These are phyloP conservation scores for Phyllosticta paracitricarpa DNA, from an alignment of 2,329 filamentous ascomycete genomes.

Conservation along the genomic window DNA sequence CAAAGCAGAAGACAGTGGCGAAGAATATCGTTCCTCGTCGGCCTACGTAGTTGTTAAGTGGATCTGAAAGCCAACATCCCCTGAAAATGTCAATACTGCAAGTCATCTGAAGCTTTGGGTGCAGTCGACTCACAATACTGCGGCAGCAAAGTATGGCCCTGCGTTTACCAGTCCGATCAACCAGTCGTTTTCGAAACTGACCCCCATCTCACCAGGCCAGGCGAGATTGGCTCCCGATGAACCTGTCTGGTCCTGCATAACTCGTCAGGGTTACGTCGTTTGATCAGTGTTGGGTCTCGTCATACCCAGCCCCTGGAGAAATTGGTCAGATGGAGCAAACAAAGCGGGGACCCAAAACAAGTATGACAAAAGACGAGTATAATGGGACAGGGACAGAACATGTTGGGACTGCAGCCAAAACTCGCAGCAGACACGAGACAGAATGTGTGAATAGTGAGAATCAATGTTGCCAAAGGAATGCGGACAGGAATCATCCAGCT, in stretches of 20 bases:
- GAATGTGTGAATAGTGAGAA: too few relatives aligned
- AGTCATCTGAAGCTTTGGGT: too few relatives aligned
- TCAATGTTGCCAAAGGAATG: too few relatives aligned
- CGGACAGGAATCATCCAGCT: too few relatives aligned
- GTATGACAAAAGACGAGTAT: too few relatives aligned
- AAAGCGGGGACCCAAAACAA: neutral
- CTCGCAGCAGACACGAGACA: too few relatives aligned
- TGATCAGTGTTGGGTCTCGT: neutral
- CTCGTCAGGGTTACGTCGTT: neutral
- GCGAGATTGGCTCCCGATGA: conserved; percentile 45
- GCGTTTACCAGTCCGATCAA: conserved; percentile 53
- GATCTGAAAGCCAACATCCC: conserved; percentile 65
- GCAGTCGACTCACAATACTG: conserved; percentile 35
- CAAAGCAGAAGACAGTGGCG: conserved; percentile 56
- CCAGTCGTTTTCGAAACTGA: conserved; percentile 38
- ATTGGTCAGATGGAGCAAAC: neutral
- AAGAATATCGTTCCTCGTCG: conserved; percentile 67
- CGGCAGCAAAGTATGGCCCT: conserved; percentile 55
- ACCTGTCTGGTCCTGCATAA: conserved; percentile 48
- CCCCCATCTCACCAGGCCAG: conserved; percentile 46
- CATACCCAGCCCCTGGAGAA: neutral
- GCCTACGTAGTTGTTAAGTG: conserved; percentile 60
- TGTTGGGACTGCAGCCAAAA: too few relatives aligned
- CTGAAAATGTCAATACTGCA: neutral
- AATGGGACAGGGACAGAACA: too few relatives aligned